A percentile compares a stretch with the other conserved stretches of the same genome.
Conservation (phyloP, 2,329 filamentous ascomycete genomes). For the Spiromastix sp. region DNA sequence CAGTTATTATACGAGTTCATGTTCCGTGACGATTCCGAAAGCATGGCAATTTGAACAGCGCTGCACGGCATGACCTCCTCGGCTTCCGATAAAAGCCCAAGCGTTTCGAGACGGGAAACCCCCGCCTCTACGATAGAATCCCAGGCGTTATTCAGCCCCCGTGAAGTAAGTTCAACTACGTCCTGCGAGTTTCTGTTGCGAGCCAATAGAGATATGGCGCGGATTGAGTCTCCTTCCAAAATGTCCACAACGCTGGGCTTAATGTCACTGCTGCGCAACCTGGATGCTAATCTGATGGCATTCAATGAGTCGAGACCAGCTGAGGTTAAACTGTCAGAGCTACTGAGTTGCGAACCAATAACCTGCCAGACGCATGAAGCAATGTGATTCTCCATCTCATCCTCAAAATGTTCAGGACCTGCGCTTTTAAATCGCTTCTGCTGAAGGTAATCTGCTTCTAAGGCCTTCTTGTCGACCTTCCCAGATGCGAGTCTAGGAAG, state of each 20-base stretch:
- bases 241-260: slow-evolving; percentile 50
- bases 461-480: slow-evolving; percentile 62
- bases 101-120: slow-evolving; percentile 34
- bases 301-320: slow-evolving; percentile 57
- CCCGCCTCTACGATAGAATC: slow-evolving; percentile 17
- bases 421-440: slow-evolving; percentile 14
- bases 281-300: slow-evolving; percentile 54
- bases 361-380: slow-evolving; percentile 30
- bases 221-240: slow-evolving; percentile 45
- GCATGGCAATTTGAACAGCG: slow-evolving; percentile 67
- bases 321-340: slow-evolving; percentile 37
- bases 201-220: slow-evolving; percentile 23
- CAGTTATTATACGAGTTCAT: slow-evolving; percentile 65
- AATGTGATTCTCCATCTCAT: slow-evolving; percentile 25
- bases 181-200: slow-evolving; percentile 14
- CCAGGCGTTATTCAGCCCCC: slow-evolving; percentile 8
- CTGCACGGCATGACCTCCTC: slow-evolving; percentile 51
- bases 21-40: slow-evolving; percentile 58
- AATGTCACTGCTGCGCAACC: slow-evolving; percentile 48
- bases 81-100: slow-evolving; percentile 14
- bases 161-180: slow-evolving; percentile 13
- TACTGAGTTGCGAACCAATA: slow-evolving; percentile 29
- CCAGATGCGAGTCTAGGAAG: slow-evolving; percentile 74
- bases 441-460: slow-evolving; percentile 46
- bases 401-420: slow-evolving; percentile 12